Evolutionary conservation across 2,329 filamentous ascomycete species (phyloP), one percentile per base, ranked within the genome.

Genomic region (Periconia sp.): DNA sequence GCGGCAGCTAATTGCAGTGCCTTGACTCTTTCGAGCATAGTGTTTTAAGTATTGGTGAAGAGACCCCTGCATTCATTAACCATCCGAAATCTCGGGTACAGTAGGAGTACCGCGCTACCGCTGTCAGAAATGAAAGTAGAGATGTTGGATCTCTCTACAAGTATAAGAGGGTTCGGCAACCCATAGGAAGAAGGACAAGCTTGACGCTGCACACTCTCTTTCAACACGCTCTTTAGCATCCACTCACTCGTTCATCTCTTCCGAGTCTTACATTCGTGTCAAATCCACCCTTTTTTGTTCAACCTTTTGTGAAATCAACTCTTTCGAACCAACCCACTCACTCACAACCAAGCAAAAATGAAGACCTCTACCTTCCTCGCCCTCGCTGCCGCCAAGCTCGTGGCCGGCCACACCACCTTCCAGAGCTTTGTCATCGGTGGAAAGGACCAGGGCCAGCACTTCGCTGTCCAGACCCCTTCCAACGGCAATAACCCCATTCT

Each of bases 391-490:
- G 66, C 61, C 56, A 62, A 68, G 59, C 62, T 73, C 56, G 69
- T 62, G 53, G 61, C 64, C 54, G 66, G 61, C 52, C 72, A 75
- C 64, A 55, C 70, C 51, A 75, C 71, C 52, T 72, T 75, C 62
- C 66, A 69, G 61, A 64, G 65, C 50, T 71, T 78, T 52, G 70
- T 78, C 69, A 77, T 81, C 59, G 76, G 59, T 47, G 65, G 62
- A 58, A 68, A 66, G 59, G 65, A 65, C 56, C 57, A 59, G 55
- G 68, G 57, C 45, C 61, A 66, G 9, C 64, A 77, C 65, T 65
- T 73, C 46, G 72, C 70, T 49, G 66, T 82, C 60, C 79, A 79
- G 57, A 79, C 76, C 64, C 74, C 70, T n/a, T 62, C 70, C 56
- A 68, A 69, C 60, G 59, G 58, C 58, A 75, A 74, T 66, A 66